Evolutionary conservation across 2,329 filamentous ascomycete species (phyloP).

Genomic region (Atkinsonella hypoxylon): DNA sequence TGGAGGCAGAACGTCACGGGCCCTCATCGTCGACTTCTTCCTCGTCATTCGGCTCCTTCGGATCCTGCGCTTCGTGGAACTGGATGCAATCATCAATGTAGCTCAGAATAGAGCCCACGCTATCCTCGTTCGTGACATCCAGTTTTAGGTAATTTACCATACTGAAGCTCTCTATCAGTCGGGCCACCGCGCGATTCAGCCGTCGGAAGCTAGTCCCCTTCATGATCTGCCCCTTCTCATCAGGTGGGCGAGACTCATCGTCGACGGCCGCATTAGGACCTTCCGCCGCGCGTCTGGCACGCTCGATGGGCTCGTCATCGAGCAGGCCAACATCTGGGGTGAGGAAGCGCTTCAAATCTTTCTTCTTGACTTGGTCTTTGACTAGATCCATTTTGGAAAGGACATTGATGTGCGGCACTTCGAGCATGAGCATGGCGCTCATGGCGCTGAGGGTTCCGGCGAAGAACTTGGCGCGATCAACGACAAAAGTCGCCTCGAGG

Average conservation of each 20-base stretch:
- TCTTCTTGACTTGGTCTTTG: constrained; percentile 76
- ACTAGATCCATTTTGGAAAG: constrained; percentile 97
- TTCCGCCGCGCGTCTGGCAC: constrained; percentile 25
- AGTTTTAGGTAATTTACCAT: constrained; percentile 94
- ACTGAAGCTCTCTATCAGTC: constrained; percentile 91
- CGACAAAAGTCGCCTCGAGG: constrained; percentile 88
- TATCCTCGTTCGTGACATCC: constrained; percentile 85
- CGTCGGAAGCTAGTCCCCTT: constrained; percentile 69
- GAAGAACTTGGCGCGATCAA: constrained; percentile 96
- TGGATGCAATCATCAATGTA: constrained; percentile 93
- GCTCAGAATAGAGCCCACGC: constrained; percentile 70
- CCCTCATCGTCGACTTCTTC: constrained; percentile 31
- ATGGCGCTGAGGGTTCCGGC: constrained; percentile 90
- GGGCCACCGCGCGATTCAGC: constrained; percentile 78
- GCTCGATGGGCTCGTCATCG: constrained; percentile 61
- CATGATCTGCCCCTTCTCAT: constrained; percentile 60
- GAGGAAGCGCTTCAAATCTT: constrained; percentile 80
- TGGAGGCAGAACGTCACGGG: constrained; percentile 12
- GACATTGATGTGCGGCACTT: constrained; percentile 92
- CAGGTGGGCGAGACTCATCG: constrained; percentile 46
- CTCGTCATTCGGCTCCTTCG: constrained; percentile 62
- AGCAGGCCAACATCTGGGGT: constrained; percentile 75
- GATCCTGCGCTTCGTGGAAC: constrained; percentile 87
- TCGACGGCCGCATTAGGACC: constrained; percentile 32
- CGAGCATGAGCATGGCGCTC: constrained; percentile 98